phyloP scores from a whole-genome alignment of 345 rosid species.

The Pistacia atlantica region DNA sequence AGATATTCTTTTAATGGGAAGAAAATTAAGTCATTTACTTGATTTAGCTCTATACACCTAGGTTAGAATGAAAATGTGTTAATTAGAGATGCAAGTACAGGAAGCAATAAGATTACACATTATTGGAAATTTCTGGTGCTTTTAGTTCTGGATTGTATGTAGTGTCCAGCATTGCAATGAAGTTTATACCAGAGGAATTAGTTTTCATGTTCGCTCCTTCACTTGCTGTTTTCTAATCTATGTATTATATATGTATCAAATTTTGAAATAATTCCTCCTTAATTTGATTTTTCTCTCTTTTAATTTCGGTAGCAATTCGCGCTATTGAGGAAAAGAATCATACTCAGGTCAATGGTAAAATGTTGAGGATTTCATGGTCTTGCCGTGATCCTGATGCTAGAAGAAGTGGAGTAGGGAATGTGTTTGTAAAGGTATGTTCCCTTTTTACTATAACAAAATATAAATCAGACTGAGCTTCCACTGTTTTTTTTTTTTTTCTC shows the following conservation, averaged over 20 bases:
- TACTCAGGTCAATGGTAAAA: constrained; percentile 56
- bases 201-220: not conserved
- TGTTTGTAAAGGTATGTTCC: constrained; percentile 65
- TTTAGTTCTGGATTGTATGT: not conserved
- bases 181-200: not conserved
- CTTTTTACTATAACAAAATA: not conserved
- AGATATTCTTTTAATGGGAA: too few species aligned
- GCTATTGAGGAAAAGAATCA: constrained; percentile 72
- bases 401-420: constrained; percentile 68
- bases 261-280: not conserved
- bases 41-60: too few species aligned
- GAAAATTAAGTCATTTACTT: too few species aligned
- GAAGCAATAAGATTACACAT: too few species aligned
- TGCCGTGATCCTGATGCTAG: constrained; percentile 70
- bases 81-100: too few species aligned
- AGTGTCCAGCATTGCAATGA: not conserved
- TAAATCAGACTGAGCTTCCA: constrained; percentile 1
- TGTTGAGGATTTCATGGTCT: constrained; percentile 73
- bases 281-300: constrained; percentile 6
- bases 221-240: not conserved
- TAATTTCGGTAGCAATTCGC: constrained; percentile 44
- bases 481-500: not conserved
- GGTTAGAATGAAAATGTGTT: too few species aligned
- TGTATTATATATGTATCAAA: not conserved
- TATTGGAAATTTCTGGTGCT: too few species aligned